Evolutionary conservation across 2,329 filamentous ascomycete species (phyloP).

Genomic region (Albophoma yamanashiensis): DNA sequence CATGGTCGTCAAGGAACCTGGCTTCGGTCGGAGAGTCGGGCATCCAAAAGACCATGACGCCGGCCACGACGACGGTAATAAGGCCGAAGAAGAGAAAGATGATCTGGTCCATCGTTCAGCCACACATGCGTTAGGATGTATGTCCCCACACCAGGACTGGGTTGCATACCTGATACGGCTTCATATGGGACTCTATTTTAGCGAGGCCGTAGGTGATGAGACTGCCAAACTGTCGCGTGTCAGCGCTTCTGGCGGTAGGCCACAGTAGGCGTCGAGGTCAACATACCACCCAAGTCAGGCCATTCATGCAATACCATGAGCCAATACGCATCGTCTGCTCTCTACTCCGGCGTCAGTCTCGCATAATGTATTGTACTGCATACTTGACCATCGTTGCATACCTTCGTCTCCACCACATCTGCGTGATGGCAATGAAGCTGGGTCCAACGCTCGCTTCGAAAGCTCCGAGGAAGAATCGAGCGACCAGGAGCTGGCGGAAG

Average conservation of each 20-base stretch:
- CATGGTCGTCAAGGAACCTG: slow-evolving; percentile 37
- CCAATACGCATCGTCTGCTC: slow-evolving; percentile 48
- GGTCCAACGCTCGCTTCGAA: slow-evolving; percentile 41
- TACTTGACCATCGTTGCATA: slow-evolving; percentile 1
- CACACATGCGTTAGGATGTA: background rate
- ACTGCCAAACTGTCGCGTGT: slow-evolving; percentile 31
- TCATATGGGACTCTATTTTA: slow-evolving; percentile 36
- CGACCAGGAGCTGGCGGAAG: slow-evolving; percentile 37
- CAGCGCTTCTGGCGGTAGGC: slow-evolving; percentile 2
- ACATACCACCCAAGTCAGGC: slow-evolving; percentile 41
- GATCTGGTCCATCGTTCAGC: slow-evolving; percentile 20
- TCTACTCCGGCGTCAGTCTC: slow-evolving; percentile 10
- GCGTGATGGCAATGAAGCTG: slow-evolving; percentile 45
- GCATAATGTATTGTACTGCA: no score
- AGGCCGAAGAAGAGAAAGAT: slow-evolving; percentile 45
- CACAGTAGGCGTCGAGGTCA: slow-evolving; percentile 1
- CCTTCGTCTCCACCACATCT: slow-evolving; percentile 51
- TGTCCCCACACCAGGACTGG: background rate
- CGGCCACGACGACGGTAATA: slow-evolving; percentile 35
- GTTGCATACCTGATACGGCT: slow-evolving; percentile 36
- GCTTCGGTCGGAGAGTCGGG: slow-evolving; percentile 39
- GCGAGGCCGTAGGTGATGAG: slow-evolving; percentile 48
- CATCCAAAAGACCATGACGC: slow-evolving; percentile 34
- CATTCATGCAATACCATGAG: slow-evolving; percentile 52
- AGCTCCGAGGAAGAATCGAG: slow-evolving; percentile 44